Evolutionary conservation across 495 filamentous ascomycete species (phyloP).

Genomic region (Halenospora varia): DNA sequence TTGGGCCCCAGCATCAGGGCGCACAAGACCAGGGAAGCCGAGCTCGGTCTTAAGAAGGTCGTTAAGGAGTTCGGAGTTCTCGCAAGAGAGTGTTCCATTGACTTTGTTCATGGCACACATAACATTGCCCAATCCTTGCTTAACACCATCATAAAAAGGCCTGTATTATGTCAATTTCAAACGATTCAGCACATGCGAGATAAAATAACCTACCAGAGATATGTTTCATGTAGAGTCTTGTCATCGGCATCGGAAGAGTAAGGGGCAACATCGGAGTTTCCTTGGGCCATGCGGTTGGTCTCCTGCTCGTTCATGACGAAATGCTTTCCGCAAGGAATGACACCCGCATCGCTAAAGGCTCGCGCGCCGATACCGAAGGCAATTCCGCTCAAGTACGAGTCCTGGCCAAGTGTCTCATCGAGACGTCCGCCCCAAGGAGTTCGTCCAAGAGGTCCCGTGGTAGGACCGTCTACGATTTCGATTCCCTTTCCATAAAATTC

Average conservation of each 20-base stretch:
- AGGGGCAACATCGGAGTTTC: constrained; percentile 28
- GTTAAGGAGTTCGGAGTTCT: not conserved
- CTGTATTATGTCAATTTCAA: not conserved
- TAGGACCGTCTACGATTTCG: constrained; percentile 60
- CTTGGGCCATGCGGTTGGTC: constrained; percentile 43
- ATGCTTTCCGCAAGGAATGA: constrained; percentile 54
- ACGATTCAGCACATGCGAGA: not conserved
- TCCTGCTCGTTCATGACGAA: constrained; percentile 64
- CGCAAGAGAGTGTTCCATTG: not conserved
- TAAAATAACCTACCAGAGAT: constrained; percentile 63
- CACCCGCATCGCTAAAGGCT: constrained; percentile 45
- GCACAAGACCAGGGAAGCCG: not conserved
- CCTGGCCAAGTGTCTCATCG: constrained; percentile 49
- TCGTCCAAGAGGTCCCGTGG: constrained; percentile 51
- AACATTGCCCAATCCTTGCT: not conserved
- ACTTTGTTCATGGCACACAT: not conserved
- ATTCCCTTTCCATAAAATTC: constrained; percentile 59
- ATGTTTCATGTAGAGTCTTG: constrained; percentile 63
- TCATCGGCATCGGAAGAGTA: constrained; percentile 60
- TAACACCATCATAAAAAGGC: not conserved
- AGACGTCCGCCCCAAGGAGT: constrained; percentile 47
- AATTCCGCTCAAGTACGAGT: constrained; percentile 45
- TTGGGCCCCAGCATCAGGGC: not conserved
- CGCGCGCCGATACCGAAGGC: constrained; percentile 40
- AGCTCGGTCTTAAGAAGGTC: not conserved